Evolutionary conservation across 2,329 filamentous ascomycete genomes (phyloP), one percentile per base, ranked within the genome.

Genomic region (Fusarium chuoi): DNA sequence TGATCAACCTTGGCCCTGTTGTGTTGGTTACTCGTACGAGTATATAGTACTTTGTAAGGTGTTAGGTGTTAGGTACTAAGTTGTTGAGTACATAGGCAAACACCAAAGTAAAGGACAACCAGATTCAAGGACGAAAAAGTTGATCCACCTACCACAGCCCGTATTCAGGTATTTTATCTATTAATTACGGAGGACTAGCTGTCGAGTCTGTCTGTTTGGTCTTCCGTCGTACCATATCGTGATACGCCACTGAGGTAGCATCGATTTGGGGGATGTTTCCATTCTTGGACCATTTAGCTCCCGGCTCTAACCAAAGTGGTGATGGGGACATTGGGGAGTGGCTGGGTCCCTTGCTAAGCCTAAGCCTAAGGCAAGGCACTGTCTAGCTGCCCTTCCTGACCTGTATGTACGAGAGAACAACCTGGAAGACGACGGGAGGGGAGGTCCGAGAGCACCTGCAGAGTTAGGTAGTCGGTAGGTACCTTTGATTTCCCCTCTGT

Each of bases 231-330:
- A 15, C 24, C 17, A 36, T 59, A 51, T 41, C 7, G 30, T 41
- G 54, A 55, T 62, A 48, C 68, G 72, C 72, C 68, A 75, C 68
- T 63, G 49, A 75, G 64, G 63, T 75, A 62, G 57, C 55, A 33
- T 33, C 58, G 24, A 73, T 63, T 73, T 28, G 45, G 46, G 45
- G 46, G 55, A 54, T 63, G 64, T 58, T 74, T 74, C 71, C 71
- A 74, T 75, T 73, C 71, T 74, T 74, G 71, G 71, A 57, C 58
- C 46, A 42, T 36, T 38, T 75, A 74, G 71, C 70, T 74, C 68
- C 72, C 72, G 72, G 65, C 41, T 36, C 72, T 64, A 70, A 70
- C 67, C 67, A 63, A 52, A 55, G 52, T 60, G 36, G 59, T 59
- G 66, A 70, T 60, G 36, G 59, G 26, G 42, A 68, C 54, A 60